Evolutionary conservation across 805 yeast genomes (phyloP).

Genomic region (Yarrowia osloensis): DNA sequence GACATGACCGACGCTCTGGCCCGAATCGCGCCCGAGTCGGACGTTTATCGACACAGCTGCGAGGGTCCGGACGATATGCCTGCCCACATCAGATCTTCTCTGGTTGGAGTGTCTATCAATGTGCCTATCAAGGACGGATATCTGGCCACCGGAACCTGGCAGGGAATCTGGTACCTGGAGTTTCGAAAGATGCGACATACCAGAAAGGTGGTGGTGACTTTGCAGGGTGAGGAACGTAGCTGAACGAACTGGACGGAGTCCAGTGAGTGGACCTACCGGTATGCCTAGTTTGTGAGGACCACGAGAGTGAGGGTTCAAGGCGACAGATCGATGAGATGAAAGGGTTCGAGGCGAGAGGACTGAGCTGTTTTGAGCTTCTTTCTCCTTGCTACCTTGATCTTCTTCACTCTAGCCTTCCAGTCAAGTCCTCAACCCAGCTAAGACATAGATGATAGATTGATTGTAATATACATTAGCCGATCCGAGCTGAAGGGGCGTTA

Average conservation of each 20-base stretch:
- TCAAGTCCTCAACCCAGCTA: too few species aligned
- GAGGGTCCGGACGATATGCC: conserved; percentile 86
- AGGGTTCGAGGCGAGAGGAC: too few species aligned
- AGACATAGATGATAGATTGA: too few species aligned
- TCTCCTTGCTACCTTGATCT: too few species aligned
- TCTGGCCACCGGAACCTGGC: conserved; percentile 81
- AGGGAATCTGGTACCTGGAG: conserved; percentile 76
- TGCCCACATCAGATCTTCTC: conserved; percentile 64
- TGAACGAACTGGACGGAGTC: background rate
- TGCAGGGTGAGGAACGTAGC: conserved; percentile 56
- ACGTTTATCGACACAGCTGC: conserved; percentile 60
- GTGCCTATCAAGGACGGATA: conserved; percentile 72
- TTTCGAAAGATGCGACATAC: conserved; percentile 66
- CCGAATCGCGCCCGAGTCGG: conserved; percentile 67
- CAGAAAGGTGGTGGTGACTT: conserved; percentile 69
- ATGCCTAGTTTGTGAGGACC: too few species aligned
- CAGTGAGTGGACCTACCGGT: background rate
- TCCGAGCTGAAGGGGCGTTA: too few species aligned
- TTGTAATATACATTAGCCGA: too few species aligned
- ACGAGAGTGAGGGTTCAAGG: too few species aligned
- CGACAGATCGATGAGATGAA: too few species aligned
- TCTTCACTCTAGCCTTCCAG: too few species aligned
- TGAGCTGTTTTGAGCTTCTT: too few species aligned
- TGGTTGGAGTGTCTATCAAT: conserved; percentile 63
- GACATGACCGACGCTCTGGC: conserved; percentile 69